These are phyloP conservation scores for Hypomontagnella submonticulosa DNA, from an alignment of 495 filamentous ascomycete genomes.

Conservation along the genomic window DNA sequence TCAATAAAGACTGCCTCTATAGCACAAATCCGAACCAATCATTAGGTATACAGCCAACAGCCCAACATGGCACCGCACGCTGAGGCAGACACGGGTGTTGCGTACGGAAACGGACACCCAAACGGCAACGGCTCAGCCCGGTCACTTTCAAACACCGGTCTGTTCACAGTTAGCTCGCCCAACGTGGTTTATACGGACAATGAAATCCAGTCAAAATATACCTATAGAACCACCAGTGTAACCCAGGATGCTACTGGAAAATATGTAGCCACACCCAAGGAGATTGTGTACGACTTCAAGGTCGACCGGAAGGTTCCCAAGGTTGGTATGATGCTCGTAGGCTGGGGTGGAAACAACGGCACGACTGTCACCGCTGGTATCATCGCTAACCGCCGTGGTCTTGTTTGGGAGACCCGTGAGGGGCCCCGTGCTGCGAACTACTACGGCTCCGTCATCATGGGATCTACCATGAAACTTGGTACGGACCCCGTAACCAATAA, in stretches of 20 bases:
- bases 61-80: conserved; percentile 94
- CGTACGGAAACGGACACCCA: conserved; percentile 73
- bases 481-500: conserved; percentile 83
- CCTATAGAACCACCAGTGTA: conserved; percentile 86
- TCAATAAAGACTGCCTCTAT: conserved; percentile 63
- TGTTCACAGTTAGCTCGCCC: conserved; percentile 89
- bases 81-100: conserved; percentile 73
- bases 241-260: conserved; percentile 77
- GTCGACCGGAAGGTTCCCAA: conserved; percentile 93
- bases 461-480: conserved; percentile 95
- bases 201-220: conserved; percentile 93
- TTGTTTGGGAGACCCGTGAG: conserved; percentile 94
- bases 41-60: conserved; percentile 15
- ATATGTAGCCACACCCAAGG: conserved; percentile 84
- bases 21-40: conserved; percentile 43
- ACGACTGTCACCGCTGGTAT: conserved; percentile 97
- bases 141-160: conserved; percentile 55
- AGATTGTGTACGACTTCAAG: conserved; percentile 96
- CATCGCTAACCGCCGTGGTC: conserved; percentile 87
- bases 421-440: conserved; percentile 89
- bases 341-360: conserved; percentile 98
- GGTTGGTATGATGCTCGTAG: conserved; percentile 96
- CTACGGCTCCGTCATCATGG: conserved; percentile 97
- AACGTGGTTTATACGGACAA: conserved; percentile 90
- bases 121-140: conserved; percentile 41